Percentiles rank a stretch among this genome's conserved stretches.
Evolutionary conservation across 257 asterid genomes (phyloP).

Genomic region (Plantago ovata): DNA sequence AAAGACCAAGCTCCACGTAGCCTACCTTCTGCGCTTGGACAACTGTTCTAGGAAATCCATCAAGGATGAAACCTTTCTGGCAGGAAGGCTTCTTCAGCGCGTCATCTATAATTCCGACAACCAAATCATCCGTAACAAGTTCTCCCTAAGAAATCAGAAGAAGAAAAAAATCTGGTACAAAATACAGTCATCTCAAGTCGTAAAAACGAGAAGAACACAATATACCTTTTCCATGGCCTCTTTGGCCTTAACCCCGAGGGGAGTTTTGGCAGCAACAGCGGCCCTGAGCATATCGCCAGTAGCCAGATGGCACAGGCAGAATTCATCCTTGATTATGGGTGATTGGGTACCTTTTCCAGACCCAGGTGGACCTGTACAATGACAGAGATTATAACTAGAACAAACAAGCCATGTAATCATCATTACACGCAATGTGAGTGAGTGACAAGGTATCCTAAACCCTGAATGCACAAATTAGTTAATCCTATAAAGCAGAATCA

Average conservation of each 20-base stretch:
- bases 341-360: constrained; percentile 97
- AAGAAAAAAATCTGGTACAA: constrained; percentile 1
- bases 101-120: constrained; percentile 86
- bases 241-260: constrained; percentile 85
- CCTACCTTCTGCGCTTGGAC: constrained; percentile 89
- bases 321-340: constrained; percentile 89
- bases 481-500: too few relatives aligned
- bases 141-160: constrained; percentile 55
- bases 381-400: constrained; percentile 9
- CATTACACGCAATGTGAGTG: background rate
- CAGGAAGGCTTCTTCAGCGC: constrained; percentile 91
- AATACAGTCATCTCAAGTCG: constrained; percentile 6
- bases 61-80: constrained; percentile 94
- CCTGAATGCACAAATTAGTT: too few relatives aligned
- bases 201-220: background rate
- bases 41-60: constrained; percentile 94
- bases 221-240: constrained; percentile 90
- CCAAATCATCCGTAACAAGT: constrained; percentile 93
- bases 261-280: constrained; percentile 91
- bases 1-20: constrained; percentile 8
- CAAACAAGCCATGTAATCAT: constrained; percentile 17
- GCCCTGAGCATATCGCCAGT: constrained; percentile 98
- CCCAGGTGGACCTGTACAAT: constrained; percentile 84
- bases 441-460: too few relatives aligned
- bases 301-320: constrained; percentile 87